Evolutionary conservation across 495 filamentous ascomycete species (phyloP), one percentile per base, ranked within the genome.

Genomic region (Talaromyces proteolyticus): DNA sequence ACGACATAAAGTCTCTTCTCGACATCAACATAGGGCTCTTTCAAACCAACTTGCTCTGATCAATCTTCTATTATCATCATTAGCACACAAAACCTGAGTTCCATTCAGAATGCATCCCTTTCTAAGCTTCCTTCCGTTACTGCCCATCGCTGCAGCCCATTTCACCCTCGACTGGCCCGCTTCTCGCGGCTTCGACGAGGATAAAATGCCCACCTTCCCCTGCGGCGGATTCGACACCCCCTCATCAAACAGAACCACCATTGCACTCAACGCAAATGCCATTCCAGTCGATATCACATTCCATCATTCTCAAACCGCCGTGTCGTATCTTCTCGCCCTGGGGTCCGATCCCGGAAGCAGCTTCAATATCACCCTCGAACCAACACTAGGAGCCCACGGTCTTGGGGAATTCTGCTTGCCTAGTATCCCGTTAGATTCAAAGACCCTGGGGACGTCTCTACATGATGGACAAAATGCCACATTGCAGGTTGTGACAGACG

Each of bases 391-490:
- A 5, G 64, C 79, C 46, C 56, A 68, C 18, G 82, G 82, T 1
- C 60, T 75, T 17, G 75, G 78, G 6, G 57, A 66, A 22, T 84
- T 86, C 62, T 86, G 82, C 59, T 56, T 83, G 37, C 72, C 69
- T 14, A 57, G 63, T 38, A 47, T 84, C 3, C 64, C 72, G 2
- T 59, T 69, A 3, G 53, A 57, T 16, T 26, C 72, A 34, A 68
- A 69, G 7, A 53, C 71, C 10, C 40, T 67, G 14, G 63, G 63
- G 6, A 37, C 52, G 11, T 57, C 62, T 18, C 43, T 68, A 23
- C 68, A 62, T n/a, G 64, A 74, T 22, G 80, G 80, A 0, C 69
- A 72, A 56, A 79, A 81, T 45, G 81, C 77, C n/a, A 85, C 82
- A 0, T 74, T 85, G 42, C 82, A 84, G 65, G 81, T 85, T 46